phyloP scores from a whole-genome alignment of 495 filamentous ascomycete genomes.

The Astrocystis sublimbata region DNA sequence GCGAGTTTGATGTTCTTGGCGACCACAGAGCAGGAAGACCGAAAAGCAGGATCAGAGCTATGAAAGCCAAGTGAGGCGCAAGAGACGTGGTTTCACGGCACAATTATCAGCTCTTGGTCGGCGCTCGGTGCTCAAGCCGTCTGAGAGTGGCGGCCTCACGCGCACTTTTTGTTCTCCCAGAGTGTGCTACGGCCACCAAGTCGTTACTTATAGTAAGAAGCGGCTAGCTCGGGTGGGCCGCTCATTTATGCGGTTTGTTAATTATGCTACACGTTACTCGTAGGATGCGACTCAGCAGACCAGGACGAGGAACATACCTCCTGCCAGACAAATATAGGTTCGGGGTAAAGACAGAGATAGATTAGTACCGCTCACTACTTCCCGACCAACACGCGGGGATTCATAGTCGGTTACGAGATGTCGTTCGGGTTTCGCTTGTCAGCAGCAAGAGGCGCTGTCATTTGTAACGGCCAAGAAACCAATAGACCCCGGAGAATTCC shows the following conservation, averaged over 20 bases:
- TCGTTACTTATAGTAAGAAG: background rate
- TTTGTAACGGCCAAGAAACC: conserved; percentile 14
- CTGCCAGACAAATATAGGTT: too few relatives aligned
- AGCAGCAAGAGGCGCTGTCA: background rate
- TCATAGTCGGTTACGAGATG: background rate
- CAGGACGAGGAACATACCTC: too few relatives aligned
- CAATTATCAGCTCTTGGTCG: background rate
- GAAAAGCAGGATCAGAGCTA: too few relatives aligned
- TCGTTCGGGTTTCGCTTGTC: conserved; percentile 3
- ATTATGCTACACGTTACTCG: too few relatives aligned
- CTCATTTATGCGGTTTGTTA: background rate
- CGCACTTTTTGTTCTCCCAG: background rate
- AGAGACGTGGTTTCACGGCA: background rate
- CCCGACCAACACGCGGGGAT: background rate
- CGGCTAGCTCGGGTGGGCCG: background rate
- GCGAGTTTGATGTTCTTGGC: conserved; percentile 10
- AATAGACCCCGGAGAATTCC: background rate
- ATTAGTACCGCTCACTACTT: background rate
- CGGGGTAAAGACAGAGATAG: background rate
- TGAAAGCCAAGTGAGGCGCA: background rate
- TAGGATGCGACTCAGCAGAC: background rate
- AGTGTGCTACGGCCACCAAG: background rate
- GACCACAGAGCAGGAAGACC: conserved; percentile 1
- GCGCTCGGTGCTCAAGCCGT: background rate
- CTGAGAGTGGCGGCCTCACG: background rate